A percentile compares a stretch with the other conserved stretches of the same genome.
Conservation (phyloP, 2,329 filamentous ascomycete species). For the Fusarium irregulare region DNA sequence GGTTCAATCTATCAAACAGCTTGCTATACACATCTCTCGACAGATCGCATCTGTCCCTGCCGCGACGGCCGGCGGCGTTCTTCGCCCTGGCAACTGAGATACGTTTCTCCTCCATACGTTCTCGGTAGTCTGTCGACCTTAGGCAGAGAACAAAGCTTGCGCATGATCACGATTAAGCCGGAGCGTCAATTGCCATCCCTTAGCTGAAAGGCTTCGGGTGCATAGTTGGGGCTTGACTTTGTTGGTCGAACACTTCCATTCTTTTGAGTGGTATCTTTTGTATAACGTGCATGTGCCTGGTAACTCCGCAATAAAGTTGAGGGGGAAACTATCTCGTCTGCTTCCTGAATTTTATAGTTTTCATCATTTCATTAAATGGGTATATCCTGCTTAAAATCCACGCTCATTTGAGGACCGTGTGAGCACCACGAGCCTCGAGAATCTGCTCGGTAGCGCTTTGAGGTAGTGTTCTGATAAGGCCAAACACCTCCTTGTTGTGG, state of each 20-base stretch:
- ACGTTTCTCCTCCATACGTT: slow-evolving; percentile 69
- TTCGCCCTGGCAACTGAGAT: slow-evolving; percentile 71
- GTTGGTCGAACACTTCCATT: slow-evolving; percentile 76
- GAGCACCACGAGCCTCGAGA: slow-evolving; percentile 88
- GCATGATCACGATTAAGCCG: slow-evolving; percentile 96
- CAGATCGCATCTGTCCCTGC: slow-evolving; percentile 51
- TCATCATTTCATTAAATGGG: slow-evolving; percentile 12
- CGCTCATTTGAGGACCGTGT: slow-evolving; percentile 87
- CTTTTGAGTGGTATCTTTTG: slow-evolving; percentile 11
- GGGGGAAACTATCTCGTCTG: not conserved
- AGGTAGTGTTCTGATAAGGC: slow-evolving; percentile 80
- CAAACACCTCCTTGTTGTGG: slow-evolving; percentile 92
- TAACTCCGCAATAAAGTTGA: slow-evolving; percentile 8
- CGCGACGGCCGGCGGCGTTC: slow-evolving; percentile 64
- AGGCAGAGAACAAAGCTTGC: slow-evolving; percentile 78
- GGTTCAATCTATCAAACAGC: slow-evolving; percentile 17
- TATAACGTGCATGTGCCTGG: slow-evolving; percentile 10
- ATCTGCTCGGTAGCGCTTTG: slow-evolving; percentile 89
- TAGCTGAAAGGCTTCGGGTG: slow-evolving; percentile 81
- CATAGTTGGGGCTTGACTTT: slow-evolving; percentile 97
- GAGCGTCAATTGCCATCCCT: slow-evolving; percentile 90
- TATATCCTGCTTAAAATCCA: not conserved
- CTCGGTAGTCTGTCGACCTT: slow-evolving; percentile 80
- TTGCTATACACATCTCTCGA: slow-evolving; percentile 23
- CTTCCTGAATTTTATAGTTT: not conserved